These are phyloP conservation scores for Balakata baccata DNA, from an alignment of 345 rosid species.

Conservation along the genomic window DNA sequence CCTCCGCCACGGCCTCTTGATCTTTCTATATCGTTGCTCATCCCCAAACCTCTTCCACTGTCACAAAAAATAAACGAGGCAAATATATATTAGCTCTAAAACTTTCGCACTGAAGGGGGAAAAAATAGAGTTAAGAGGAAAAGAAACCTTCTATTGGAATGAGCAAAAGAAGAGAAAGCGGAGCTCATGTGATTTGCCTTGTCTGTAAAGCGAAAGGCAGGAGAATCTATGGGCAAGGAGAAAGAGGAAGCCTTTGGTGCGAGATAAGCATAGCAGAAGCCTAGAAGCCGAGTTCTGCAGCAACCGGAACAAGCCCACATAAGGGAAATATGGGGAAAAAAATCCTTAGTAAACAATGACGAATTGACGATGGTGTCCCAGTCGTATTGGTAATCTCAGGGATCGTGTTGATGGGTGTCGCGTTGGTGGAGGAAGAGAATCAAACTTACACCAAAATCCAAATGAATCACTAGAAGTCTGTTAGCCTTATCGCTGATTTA, in stretches of 20 bases:
- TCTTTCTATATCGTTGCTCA: constrained; percentile 38
- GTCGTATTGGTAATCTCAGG: no score
- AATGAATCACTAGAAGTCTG: no score
- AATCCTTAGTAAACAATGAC: no score
- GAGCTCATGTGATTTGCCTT: constrained; percentile 16
- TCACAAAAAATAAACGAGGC: background rate
- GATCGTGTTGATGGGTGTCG: no score
- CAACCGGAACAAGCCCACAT: constrained; percentile 11
- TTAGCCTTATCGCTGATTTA: no score
- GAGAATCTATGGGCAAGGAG: background rate
- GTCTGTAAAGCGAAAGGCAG: background rate
- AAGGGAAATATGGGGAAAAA: background rate
- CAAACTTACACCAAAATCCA: no score
- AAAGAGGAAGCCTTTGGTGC: background rate
- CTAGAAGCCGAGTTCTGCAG: constrained; percentile 9
- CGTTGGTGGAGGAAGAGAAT: no score
- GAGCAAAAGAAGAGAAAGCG: constrained; percentile 15
- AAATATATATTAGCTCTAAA: background rate
- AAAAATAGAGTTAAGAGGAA: no score
- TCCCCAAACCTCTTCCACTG: constrained; percentile 45
- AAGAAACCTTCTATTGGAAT: constrained; percentile 10
- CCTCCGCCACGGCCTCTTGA: constrained; percentile 49
- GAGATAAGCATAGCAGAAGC: background rate
- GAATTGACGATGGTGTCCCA: no score
- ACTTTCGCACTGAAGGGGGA: background rate